A percentile compares a stretch with the other conserved stretches of the same genome.
Conservation (phyloP, 371 early-diverging fungal genomes). For the Mortierella sp. region DNA sequence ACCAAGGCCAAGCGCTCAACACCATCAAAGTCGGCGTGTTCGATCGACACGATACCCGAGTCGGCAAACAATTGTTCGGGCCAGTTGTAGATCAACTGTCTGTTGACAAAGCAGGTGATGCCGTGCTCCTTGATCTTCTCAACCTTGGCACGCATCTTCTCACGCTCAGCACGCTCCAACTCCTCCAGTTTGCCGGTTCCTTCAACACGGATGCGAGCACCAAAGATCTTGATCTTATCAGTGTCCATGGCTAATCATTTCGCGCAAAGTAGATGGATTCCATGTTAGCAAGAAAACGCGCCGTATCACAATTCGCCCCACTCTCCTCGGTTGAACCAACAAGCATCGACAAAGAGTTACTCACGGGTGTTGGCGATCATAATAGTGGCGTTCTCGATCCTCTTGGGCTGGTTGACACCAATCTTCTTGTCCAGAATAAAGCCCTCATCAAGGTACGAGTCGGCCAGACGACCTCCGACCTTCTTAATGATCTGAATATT, state of each 20-base stretch:
- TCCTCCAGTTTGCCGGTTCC: slow-evolving; percentile 98
- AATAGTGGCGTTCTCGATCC: slow-evolving; percentile 96
- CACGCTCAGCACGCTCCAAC: slow-evolving; percentile 98
- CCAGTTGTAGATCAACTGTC: slow-evolving; percentile 99
- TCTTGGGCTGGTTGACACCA: slow-evolving; percentile 96
- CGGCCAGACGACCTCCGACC: slow-evolving; percentile 95
- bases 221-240: slow-evolving; percentile 99
- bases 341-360: slow-evolving; percentile 17
- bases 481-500: slow-evolving; percentile 99
- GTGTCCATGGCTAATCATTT: slow-evolving; percentile 94
- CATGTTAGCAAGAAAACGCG: too few species aligned
- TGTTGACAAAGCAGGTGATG: slow-evolving; percentile 99
- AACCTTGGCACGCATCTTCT: slow-evolving; percentile 99
- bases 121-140: slow-evolving; percentile 97
- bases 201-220: slow-evolving; percentile 97
- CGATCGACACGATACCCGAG: slow-evolving; percentile 96
- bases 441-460: slow-evolving; percentile 98
- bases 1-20: slow-evolving; percentile 98
- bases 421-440: slow-evolving; percentile 99
- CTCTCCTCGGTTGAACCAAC: too few species aligned
- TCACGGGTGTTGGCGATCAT: slow-evolving; percentile 98
- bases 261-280: slow-evolving; percentile 4
- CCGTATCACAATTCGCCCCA: too few species aligned
- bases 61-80: slow-evolving; percentile 99
- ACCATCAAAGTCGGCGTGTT: slow-evolving; percentile 99